A percentile compares a stretch with the other conserved stretches of the same genome.
Conservation (phyloP, 139 green algal genomes). For the Tetraselmis chui region DNA sequence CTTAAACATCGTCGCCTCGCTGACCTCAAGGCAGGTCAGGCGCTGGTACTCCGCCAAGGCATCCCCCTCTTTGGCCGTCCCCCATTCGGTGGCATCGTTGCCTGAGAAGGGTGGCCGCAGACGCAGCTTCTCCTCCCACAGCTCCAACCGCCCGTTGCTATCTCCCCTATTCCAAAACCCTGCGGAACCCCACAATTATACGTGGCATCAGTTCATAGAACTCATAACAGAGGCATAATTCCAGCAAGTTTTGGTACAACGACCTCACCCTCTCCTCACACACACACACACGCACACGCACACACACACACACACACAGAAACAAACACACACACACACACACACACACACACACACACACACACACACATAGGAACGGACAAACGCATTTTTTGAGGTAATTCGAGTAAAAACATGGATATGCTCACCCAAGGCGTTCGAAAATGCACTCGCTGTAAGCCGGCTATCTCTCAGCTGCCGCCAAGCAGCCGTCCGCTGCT, state of each 20-base stretch:
- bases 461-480: slow-evolving; percentile 30
- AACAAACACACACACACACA: no score
- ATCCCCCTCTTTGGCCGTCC: slow-evolving; percentile 33
- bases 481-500: slow-evolving; percentile 50
- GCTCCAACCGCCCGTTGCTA: slow-evolving; percentile 28
- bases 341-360: no score
- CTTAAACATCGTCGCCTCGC: slow-evolving; percentile 3
- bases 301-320: background rate
- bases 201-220: background rate
- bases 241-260: background rate
- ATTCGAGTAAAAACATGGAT: no score
- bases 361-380: no score
- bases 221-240: background rate
- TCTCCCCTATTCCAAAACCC: slow-evolving; percentile 19
- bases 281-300: no score
- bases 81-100: slow-evolving; percentile 64
- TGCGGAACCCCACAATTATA: background rate
- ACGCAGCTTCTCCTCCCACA: slow-evolving; percentile 74
- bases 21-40: background rate
- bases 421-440: slow-evolving; percentile 44
- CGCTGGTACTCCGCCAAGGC: slow-evolving; percentile 42
- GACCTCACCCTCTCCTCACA: no score
- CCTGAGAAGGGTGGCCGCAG: slow-evolving; percentile 47
- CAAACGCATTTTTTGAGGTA: no score
- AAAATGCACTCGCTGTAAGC: slow-evolving; percentile 52